These are phyloP conservation scores for Pythium coloratum DNA, from an alignment of 352 stramenopile species.

Conservation along the genomic window DNA sequence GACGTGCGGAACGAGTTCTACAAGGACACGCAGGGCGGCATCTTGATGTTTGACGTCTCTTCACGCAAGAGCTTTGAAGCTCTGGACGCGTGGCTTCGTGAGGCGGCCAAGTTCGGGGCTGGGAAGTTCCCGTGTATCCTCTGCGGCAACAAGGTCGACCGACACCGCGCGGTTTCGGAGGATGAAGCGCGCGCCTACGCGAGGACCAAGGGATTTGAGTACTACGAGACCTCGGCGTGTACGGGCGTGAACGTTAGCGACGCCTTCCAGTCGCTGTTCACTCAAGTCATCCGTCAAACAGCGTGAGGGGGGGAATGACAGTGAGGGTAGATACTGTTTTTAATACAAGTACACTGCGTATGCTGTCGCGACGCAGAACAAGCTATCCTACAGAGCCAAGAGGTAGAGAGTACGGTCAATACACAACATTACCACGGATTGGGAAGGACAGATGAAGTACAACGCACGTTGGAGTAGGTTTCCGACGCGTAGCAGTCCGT, in stretches of 20 bases:
- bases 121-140: constrained; percentile 85
- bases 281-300: constrained; percentile 52
- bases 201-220: constrained; percentile 73
- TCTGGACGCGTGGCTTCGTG: constrained; percentile 86
- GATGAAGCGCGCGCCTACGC: constrained; percentile 82
- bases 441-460: neutral
- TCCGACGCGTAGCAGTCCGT: constrained; percentile 90
- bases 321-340: neutral
- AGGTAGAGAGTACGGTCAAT: neutral
- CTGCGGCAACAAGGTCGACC: constrained; percentile 92
- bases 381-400: constrained; percentile 56
- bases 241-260: constrained; percentile 86
- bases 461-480: constrained; percentile 83
- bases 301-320: constrained; percentile 12
- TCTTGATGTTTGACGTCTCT: constrained; percentile 82
- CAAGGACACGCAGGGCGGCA: constrained; percentile 87
- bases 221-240: constrained; percentile 93
- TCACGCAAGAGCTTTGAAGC: constrained; percentile 80
- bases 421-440: neutral
- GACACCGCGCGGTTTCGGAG: constrained; percentile 68
- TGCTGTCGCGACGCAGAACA: constrained; percentile 88
- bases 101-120: constrained; percentile 89
- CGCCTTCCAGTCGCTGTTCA: constrained; percentile 83
- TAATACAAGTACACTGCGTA: constrained; percentile 91
- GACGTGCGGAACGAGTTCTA: constrained; percentile 98